These are phyloP conservation scores for Alternaria sp. DNA, from an alignment of 2,329 filamentous ascomycete genomes.

Conservation along the genomic window DNA sequence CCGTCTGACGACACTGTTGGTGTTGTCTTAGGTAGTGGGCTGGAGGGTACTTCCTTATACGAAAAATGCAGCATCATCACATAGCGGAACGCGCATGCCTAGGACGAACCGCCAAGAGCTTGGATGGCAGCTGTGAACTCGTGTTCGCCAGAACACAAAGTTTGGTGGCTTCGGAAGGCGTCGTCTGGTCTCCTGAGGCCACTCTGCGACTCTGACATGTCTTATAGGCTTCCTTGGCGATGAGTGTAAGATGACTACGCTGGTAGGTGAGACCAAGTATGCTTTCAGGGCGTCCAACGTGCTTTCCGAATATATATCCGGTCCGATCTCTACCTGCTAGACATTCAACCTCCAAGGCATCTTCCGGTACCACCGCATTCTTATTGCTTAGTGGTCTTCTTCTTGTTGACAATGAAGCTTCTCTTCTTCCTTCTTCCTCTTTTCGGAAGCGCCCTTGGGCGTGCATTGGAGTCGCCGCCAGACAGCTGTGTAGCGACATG, in stretches of 20 bases:
- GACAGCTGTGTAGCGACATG: background rate
- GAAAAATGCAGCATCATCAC: constrained; percentile 1
- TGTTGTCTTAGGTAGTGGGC: background rate
- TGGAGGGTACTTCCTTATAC: background rate
- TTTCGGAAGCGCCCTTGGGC: background rate
- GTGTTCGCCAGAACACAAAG: constrained; percentile 1
- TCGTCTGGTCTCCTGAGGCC: background rate
- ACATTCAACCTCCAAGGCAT: background rate
- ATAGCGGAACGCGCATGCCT: background rate
- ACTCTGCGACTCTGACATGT: constrained; percentile 1
- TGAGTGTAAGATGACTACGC: background rate
- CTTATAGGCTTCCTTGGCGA: constrained; percentile 1
- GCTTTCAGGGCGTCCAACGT: background rate
- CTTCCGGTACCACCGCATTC: background rate
- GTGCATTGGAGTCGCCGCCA: background rate
- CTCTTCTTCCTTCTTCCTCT: constrained; percentile 1
- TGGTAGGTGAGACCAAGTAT: background rate
- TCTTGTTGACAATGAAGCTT: background rate
- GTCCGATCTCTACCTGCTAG: background rate
- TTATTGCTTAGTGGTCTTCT: background rate
- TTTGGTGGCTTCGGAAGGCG: background rate
- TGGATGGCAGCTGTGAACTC: background rate
- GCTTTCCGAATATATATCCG: constrained; percentile 2
- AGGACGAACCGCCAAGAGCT: background rate
- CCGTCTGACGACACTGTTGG: background rate